phyloP scores from a whole-genome alignment of 2,329 filamentous ascomycete species.

The Metarhizium anisopliae region DNA sequence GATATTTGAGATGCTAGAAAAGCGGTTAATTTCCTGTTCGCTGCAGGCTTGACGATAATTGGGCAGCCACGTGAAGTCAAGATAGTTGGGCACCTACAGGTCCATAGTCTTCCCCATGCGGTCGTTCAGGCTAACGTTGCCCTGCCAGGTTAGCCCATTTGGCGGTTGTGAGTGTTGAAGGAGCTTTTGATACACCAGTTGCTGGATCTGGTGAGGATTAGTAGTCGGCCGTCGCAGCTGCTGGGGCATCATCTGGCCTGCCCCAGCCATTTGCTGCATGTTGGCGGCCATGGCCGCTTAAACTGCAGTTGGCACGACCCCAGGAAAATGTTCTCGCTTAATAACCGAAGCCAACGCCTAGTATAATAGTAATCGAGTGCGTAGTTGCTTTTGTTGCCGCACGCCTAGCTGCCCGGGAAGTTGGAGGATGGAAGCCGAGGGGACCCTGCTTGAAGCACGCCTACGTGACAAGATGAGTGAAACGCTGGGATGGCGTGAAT shows the following conservation, averaged over 20 bases:
- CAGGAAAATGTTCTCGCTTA: neutral
- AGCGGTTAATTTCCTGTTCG: constrained; percentile 5
- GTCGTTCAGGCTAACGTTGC: constrained; percentile 26
- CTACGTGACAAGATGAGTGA: neutral
- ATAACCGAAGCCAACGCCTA: neutral
- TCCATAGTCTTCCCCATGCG: constrained; percentile 33
- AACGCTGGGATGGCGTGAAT: neutral
- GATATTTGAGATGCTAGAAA: constrained; percentile 40
- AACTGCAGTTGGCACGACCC: neutral
- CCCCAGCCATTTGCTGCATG: constrained; percentile 46
- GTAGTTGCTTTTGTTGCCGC: neutral
- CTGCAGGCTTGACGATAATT: neutral
- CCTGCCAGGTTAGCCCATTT: constrained; percentile 30
- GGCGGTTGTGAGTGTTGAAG: constrained; percentile 22
- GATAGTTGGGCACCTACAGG: constrained; percentile 25
- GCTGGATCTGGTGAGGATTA: constrained; percentile 21
- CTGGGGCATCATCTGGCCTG: constrained; percentile 36
- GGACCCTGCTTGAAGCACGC: neutral
- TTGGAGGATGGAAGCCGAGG: neutral
- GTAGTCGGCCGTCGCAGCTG: constrained; percentile 25
- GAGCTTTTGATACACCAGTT: constrained; percentile 32
- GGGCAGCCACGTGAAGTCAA: neutral
- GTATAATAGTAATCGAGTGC: neutral
- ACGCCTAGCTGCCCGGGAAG: neutral
- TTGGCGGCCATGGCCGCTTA: constrained; percentile 50